Percentiles rank a stretch among this genome's conserved stretches.
These are phyloP conservation scores for Picocystis sp. DNA, from an alignment of 163 green algal species.

Conservation along the genomic window DNA sequence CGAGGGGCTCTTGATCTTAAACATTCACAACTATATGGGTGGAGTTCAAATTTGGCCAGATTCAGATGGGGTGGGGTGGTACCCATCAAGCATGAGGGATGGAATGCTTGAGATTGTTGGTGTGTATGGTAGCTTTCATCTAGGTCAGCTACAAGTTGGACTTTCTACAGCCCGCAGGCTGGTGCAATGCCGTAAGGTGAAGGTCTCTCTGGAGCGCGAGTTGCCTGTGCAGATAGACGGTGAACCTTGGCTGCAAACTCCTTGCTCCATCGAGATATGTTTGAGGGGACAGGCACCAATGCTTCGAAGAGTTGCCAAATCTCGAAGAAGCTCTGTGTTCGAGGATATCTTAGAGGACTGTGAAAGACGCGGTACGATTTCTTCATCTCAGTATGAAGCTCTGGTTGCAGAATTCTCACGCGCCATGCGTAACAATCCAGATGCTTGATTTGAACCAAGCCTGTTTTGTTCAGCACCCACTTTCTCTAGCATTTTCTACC, in stretches of 20 bases:
- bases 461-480: too few species aligned
- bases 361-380: too few species aligned
- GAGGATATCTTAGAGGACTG: too few species aligned
- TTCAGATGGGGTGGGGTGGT: conserved; percentile 1
- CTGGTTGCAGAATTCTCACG: too few species aligned
- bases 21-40: conserved; percentile 60
- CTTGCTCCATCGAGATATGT: conserved; percentile 25
- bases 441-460: too few species aligned
- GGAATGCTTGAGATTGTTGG: conserved; percentile 28
- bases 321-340: too few species aligned
- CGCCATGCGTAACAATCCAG: too few species aligned
- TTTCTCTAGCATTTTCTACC: too few species aligned
- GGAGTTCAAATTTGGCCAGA: conserved; percentile 56
- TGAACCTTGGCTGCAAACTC: conserved; percentile 53
- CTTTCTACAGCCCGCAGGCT: conserved; percentile 43
- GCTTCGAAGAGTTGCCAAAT: too few species aligned
- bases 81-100: conserved; percentile 4
- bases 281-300: too few species aligned
- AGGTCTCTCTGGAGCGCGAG: conserved; percentile 17
- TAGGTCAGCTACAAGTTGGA: conserved; percentile 52
- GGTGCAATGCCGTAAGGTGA: conserved; percentile 32
- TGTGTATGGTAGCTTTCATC: conserved; percentile 41
- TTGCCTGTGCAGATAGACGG: conserved; percentile 63
- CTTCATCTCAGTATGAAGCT: too few species aligned
- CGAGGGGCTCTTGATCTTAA: conserved; percentile 44